A percentile compares a stretch with the other conserved stretches of the same genome.
Conservation (phyloP, 345 rosid species). For the Euphorbia tirucalli region DNA sequence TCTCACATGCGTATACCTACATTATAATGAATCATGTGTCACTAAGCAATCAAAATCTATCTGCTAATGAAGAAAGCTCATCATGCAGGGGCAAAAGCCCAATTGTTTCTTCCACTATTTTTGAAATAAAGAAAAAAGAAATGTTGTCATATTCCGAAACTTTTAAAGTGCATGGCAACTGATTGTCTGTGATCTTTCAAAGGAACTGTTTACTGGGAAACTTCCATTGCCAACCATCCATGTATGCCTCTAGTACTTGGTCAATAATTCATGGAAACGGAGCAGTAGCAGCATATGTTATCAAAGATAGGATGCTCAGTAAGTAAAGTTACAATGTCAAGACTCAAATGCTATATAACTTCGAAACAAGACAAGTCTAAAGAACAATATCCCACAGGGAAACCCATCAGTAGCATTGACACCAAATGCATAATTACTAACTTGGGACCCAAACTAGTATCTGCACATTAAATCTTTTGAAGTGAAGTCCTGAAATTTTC, state of each 20-base stretch:
- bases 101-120: too few species aligned
- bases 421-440: neutral
- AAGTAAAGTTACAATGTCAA: neutral
- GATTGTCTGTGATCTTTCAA: neutral
- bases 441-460: neutral
- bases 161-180: neutral
- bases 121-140: too few species aligned
- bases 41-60: neutral
- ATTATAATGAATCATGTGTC: neutral
- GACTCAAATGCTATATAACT: neutral
- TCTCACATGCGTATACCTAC: constrained; percentile 77
- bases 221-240: neutral
- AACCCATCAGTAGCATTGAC: neutral
- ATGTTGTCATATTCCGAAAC: too few species aligned
- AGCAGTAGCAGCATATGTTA: neutral
- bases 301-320: neutral
- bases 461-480: neutral
- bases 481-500: neutral
- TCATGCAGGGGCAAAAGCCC: neutral
- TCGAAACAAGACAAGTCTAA: neutral
- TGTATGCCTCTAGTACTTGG: neutral
- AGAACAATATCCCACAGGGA: neutral
- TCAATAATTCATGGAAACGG: neutral
- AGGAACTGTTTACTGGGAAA: neutral
- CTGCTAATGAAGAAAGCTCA: neutral